Base-by-base conservation (phyloP, 352 stramenopile species). In the Globisporangium radiosum region DNA sequence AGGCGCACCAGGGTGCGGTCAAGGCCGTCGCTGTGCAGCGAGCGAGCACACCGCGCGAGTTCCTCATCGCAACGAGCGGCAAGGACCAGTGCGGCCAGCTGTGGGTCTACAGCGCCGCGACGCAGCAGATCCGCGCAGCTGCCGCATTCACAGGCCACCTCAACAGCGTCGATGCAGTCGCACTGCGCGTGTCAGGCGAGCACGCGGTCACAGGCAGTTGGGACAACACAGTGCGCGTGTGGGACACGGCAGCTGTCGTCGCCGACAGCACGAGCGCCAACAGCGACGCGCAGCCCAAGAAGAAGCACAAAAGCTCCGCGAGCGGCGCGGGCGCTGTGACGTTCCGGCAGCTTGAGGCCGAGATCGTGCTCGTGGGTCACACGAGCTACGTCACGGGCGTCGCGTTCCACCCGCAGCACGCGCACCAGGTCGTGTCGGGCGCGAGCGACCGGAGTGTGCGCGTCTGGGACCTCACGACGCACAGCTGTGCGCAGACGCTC, bases 211-310 rank as follows among this genome's bases (percentile, higher is more conserved):
- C 81, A 3, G 85, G 79, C 45, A 89, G 78, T 49, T 94, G 85
- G 85, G 85, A 94, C 65, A 92, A 92, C 66, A 92, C 82, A 8
- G 83, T 94, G 56, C 81, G 85, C 7, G 71, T 94, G 60, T 94
- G 85, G 85, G 44, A 54, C 44, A 57, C 52, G 13, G 60, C 68
- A 60, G 67, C 52, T 11, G 64, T 57, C 11, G 52, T 38, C 14
- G 57, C 50, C 8, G 65, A 56, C 19, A 56, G 55, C 0, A 57
- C 69, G 59, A 38, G 13, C n/a, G n/a, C n/a, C 61, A 15, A 58
- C 55, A 42, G 43, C 56, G 66, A 76, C 45, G 62, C 71, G 40
- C 68, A 74, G 40, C 76, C 75, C 17, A 89, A 88, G 67, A 94
- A 87, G 65, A 78, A 88, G 65, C 77, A 90, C 61, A 90, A 70